Conservation (phyloP, 768 basidiomycete species). For the Mycena galericulata region DNA sequence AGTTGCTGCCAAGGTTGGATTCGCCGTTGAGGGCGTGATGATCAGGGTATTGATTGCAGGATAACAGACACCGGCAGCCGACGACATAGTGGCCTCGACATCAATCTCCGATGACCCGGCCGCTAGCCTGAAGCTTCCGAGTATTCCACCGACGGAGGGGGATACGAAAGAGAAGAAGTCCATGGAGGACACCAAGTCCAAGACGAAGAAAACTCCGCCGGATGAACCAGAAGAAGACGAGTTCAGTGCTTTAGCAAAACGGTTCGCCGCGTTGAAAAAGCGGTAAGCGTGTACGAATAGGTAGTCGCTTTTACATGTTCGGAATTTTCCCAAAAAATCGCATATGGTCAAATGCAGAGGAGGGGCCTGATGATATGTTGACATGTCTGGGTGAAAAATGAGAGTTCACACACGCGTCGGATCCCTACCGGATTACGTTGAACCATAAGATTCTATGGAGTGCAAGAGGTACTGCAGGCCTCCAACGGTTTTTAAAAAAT, state of each 20-base stretch:
- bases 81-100: constrained; percentile 31
- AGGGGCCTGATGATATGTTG: constrained; percentile 13
- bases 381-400: not conserved
- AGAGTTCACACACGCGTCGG: constrained; percentile 9
- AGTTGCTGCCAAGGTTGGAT: constrained; percentile 53
- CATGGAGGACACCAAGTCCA: constrained; percentile 38
- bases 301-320: too few species aligned
- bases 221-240: constrained; percentile 65
- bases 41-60: constrained; percentile 13
- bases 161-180: constrained; percentile 50
- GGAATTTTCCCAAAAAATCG: too few species aligned
- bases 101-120: constrained; percentile 46
- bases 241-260: constrained; percentile 78
- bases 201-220: constrained; percentile 43
- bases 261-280: constrained; percentile 92
- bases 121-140: constrained; percentile 57
- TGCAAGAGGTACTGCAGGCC: too few species aligned
- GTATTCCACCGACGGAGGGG: constrained; percentile 64
- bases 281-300: constrained; percentile 52
- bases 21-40: constrained; percentile 11
- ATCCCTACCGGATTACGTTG: not conserved
- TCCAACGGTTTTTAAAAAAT: too few species aligned
- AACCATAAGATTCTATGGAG: not conserved
- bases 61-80: constrained; percentile 30
- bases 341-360: constrained; percentile 8